Conservation (phyloP, 2,329 filamentous ascomycete genomes). For the Fusarium citri region DNA sequence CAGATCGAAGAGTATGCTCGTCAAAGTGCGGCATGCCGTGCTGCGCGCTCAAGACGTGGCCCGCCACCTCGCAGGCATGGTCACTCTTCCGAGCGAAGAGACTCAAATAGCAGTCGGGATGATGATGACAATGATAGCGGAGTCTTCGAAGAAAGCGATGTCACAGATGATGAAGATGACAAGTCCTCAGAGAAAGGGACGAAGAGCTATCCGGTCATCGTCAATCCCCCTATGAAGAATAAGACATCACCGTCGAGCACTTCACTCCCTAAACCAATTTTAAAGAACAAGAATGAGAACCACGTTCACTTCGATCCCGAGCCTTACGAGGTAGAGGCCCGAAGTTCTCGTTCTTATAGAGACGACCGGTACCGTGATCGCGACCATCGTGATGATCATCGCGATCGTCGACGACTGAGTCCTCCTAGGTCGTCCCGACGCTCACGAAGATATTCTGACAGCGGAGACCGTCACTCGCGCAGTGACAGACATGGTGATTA, state of each 20-base stretch:
- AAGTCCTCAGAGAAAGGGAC: constrained; percentile 47
- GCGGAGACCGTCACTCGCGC: constrained; percentile 40
- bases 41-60: constrained; percentile 48
- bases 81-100: constrained; percentile 37
- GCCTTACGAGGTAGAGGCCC: constrained; percentile 57
- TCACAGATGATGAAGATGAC: constrained; percentile 51
- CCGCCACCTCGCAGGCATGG: constrained; percentile 23
- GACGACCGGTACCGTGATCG: constrained; percentile 51
- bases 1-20: constrained; percentile 65
- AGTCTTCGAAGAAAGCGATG: constrained; percentile 49
- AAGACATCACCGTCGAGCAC: constrained; percentile 53
- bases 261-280: constrained; percentile 65
- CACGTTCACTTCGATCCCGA: constrained; percentile 66
- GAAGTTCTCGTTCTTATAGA: constrained; percentile 46
- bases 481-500: constrained; percentile 53
- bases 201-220: constrained; percentile 53
- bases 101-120: constrained; percentile 52
- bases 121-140: constrained; percentile 49
- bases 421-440: constrained; percentile 40
- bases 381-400: constrained; percentile 42
- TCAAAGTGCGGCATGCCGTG: constrained; percentile 61
- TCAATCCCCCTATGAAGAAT: constrained; percentile 50
- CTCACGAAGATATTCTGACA: constrained; percentile 45
- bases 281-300: constrained; percentile 70
- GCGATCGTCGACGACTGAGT: constrained; percentile 37